A percentile compares a stretch with the other conserved stretches of the same genome.
phyloP scores from a whole-genome alignment of 805 yeast species.

The Sungouiozyma intestinalis region DNA sequence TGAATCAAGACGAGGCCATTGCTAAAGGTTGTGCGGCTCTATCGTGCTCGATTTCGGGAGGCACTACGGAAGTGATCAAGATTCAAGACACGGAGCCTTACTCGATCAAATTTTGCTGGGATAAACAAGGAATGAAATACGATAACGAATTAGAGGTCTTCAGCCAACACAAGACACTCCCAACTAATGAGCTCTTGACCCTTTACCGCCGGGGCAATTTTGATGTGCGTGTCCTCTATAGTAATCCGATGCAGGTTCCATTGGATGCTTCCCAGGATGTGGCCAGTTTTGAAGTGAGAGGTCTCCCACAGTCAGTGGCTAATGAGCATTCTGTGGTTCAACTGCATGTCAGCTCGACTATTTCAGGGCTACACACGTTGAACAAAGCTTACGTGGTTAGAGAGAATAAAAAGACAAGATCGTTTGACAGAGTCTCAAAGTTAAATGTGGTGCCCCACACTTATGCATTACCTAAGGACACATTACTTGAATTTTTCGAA shows the following conservation, averaged over 20 bases:
- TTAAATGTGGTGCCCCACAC: constrained; percentile 42
- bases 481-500: constrained; percentile 57
- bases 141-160: background rate
- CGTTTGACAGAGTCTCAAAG: background rate
- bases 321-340: constrained; percentile 18
- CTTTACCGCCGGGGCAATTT: background rate
- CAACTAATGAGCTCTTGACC: background rate
- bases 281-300: background rate
- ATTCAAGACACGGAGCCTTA: constrained; percentile 88
- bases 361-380: constrained; percentile 85
- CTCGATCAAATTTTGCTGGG: constrained; percentile 95
- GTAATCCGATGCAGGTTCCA: background rate
- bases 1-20: constrained; percentile 97
- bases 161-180: background rate
- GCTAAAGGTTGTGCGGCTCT: constrained; percentile 98
- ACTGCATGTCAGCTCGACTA: constrained; percentile 75
- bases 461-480: constrained; percentile 46
- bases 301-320: constrained; percentile 19
- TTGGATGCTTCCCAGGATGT: background rate
- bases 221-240: background rate
- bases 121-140: constrained; percentile 43
- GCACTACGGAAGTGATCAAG: constrained; percentile 66
- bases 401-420: constrained; percentile 32
- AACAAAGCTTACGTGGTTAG: constrained; percentile 91
- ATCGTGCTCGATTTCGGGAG: constrained; percentile 45